Conservation (phyloP, 805 yeast species). For the Middelhovenomyces tepae region DNA sequence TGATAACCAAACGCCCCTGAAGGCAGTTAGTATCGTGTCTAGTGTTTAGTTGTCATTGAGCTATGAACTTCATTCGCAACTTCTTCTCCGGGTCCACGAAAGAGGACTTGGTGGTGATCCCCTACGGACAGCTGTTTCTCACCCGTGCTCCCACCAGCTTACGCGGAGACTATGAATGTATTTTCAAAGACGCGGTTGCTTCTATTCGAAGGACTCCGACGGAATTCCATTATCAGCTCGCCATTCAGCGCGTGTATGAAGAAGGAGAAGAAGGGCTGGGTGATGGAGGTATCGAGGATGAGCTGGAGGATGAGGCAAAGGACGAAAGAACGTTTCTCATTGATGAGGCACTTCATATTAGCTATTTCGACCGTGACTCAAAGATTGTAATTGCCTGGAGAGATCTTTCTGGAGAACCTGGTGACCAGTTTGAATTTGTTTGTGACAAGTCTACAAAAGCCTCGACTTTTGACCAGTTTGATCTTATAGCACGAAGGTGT, state of each 20-base stretch:
- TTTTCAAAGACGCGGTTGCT: conserved; percentile 69
- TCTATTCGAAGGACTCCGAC: conserved; percentile 59
- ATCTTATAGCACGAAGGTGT: conserved; percentile 53
- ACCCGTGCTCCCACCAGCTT: conserved; percentile 73
- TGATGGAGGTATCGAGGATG: conserved; percentile 37
- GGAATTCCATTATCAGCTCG: conserved; percentile 60
- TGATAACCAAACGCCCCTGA: neutral
- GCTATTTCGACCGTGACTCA: conserved; percentile 45
- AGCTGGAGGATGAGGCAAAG: conserved; percentile 19
- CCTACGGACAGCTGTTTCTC: conserved; percentile 71
- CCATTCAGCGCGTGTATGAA: conserved; percentile 56
- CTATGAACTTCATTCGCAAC: conserved; percentile 23
- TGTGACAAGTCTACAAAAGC: conserved; percentile 47
- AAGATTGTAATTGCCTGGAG: conserved; percentile 63
- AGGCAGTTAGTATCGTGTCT: neutral
- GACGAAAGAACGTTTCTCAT: conserved; percentile 72
- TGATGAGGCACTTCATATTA: conserved; percentile 49
- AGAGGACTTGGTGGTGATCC: conserved; percentile 57
- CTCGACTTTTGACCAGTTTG: conserved; percentile 49
- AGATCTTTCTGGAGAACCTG: conserved; percentile 78
- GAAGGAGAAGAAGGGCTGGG: conserved; percentile 52
- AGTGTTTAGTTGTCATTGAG: conserved; percentile 35
- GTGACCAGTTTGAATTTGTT: conserved; percentile 74
- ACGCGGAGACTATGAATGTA: conserved; percentile 67
- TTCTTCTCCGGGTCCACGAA: conserved; percentile 15